Evolutionary conservation across 257 asterid species (phyloP).

Genomic region (Nicotiana sylvestris): DNA sequence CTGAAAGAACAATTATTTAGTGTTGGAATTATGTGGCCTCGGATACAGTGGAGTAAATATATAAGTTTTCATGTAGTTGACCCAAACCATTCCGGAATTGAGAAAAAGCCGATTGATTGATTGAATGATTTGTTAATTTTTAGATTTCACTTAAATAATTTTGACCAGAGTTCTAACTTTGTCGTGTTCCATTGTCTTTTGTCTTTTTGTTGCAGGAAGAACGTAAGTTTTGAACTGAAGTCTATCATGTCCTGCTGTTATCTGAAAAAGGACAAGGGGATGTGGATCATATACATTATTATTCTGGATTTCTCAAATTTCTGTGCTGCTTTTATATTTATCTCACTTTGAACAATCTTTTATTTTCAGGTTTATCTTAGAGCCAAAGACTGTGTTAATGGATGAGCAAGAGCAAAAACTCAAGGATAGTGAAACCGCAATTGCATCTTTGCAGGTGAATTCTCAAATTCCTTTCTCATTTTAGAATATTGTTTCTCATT

Average conservation of each 20-base stretch:
- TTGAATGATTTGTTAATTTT: neutral
- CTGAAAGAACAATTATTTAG: neutral
- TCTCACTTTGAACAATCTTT: slow-evolving; percentile 8
- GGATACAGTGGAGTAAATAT: neutral
- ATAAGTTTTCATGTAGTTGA: neutral
- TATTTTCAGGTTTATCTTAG: slow-evolving; percentile 72
- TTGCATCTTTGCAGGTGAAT: slow-evolving; percentile 68
- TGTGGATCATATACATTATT: neutral
- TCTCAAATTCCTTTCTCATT: slow-evolving; percentile 8
- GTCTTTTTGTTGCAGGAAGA: slow-evolving; percentile 33
- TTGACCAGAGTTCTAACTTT: neutral
- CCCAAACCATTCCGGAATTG: neutral
- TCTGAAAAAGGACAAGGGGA: neutral
- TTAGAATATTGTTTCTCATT: neutral
- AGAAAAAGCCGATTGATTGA: neutral
- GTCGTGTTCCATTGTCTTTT: neutral
- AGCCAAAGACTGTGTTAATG: slow-evolving; percentile 77
- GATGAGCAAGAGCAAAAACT: slow-evolving; percentile 73
- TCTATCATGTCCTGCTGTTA: neutral
- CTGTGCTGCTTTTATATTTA: neutral
- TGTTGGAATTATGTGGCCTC: neutral
- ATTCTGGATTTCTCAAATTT: neutral
- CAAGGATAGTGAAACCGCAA: slow-evolving; percentile 76
- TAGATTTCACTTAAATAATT: neutral
- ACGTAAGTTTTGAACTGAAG: slow-evolving; percentile 34